phyloP scores from a whole-genome alignment of 2,329 filamentous ascomycete genomes.

The Exophiala dermatitidis region DNA sequence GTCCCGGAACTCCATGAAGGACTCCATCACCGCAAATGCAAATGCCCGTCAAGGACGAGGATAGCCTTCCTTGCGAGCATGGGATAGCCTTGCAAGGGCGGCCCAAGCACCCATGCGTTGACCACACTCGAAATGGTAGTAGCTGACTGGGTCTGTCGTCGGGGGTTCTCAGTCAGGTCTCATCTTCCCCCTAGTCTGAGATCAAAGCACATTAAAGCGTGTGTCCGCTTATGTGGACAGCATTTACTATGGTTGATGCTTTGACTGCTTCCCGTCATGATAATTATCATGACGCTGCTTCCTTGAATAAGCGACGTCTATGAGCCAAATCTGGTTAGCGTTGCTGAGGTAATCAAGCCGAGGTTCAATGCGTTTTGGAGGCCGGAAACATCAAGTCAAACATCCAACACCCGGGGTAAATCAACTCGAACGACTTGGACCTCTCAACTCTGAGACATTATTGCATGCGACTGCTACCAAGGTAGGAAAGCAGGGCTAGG shows the following conservation, averaged over 20 bases:
- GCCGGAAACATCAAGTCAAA: background rate
- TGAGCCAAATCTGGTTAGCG: slow-evolving; percentile 6
- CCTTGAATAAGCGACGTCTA: background rate
- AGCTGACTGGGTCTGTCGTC: no score
- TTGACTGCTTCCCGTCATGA: background rate
- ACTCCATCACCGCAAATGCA: slow-evolving; percentile 13
- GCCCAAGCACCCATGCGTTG: background rate
- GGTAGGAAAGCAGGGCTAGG: no score
- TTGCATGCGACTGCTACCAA: background rate
- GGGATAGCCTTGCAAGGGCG: background rate
- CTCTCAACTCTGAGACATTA: no score
- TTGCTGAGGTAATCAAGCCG: slow-evolving; percentile 3
- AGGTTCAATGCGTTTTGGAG: background rate
- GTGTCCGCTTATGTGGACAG: no score
- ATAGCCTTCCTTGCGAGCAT: background rate
- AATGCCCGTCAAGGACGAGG: background rate
- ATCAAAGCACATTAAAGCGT: no score
- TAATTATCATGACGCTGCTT: no score
- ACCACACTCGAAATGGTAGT: background rate
- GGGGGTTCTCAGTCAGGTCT: no score
- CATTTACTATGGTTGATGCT: background rate
- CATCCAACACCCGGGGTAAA: background rate
- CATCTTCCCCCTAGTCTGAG: no score
- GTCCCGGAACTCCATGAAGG: slow-evolving; percentile 18
- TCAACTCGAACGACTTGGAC: background rate